Base-by-base conservation (phyloP, 768 basidiomycete genomes). In the Pulveroboletus sp. region DNA sequence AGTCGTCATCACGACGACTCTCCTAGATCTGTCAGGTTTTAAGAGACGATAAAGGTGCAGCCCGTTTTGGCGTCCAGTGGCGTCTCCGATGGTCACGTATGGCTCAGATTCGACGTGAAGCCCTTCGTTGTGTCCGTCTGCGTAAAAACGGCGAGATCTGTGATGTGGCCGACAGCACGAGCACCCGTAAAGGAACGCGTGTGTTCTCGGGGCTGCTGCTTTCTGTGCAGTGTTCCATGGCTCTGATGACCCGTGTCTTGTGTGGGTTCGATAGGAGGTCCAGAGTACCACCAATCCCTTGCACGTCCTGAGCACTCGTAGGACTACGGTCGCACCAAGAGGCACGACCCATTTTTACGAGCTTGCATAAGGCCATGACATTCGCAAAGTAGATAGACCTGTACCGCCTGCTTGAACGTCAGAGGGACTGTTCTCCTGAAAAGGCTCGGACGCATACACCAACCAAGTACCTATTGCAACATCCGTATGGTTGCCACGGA, bases 401-500 rank as follows among this genome's bases (percentile, higher is more conserved):
- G 21, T 21, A 21, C 21, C 21, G 91, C 90, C 87, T 89, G 53
- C n/a, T 32, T 30, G 46, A 46, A 38, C 6, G n/a, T 60, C 27
- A 46, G 39, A 28, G 37, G 3, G 7, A 26, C 39, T 12, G 28
- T 26, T 46, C 41, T 15, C 45, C 27, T 24, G 21, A 73, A 81
- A 58, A 71, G 85, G 21, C 85, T 15, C 18, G 17, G 53, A 46
- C 17, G 72, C 84, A 57, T 21, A 21, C 21, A 21, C 21, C 21
- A 21, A 21, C 21, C 21, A 21, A 21, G 21, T 21, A 21, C 21
- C 21, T 21, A 21, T 21, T 21, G 21, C 21, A 44, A 95, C 87
- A 58, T 95, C 88, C 44, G 95, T 80, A 69, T 95, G 93, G 4
- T 93, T 93, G 40, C 93, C 93, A 55, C 93, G 87, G 70, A 97